Base-by-base conservation (phyloP, 2,329 filamentous ascomycete genomes). In the Elsinoe batatas region DNA sequence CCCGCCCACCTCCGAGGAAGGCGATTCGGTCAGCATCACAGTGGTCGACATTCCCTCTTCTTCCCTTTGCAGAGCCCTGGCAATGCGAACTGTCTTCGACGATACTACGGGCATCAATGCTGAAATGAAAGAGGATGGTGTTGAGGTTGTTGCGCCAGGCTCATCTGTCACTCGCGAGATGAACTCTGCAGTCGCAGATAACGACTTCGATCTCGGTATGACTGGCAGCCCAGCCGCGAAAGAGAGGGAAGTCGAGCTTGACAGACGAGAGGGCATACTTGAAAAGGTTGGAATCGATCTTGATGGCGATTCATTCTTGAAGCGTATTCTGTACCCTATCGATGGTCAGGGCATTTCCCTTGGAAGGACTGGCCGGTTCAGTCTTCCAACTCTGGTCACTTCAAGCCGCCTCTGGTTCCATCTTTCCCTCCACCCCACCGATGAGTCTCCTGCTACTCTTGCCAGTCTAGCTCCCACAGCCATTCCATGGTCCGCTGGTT, bases 361-460 rank as follows among this genome's bases (percentile, higher is more conserved):
- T 3, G 91, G 91, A 44, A 84, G 83, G 59, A 77, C 80, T 58
- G 88, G 86, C 46, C 85, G 91, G 3, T 80, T 96, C 60, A 88
- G 95, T 66, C 78, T 97, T 1, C 73, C 85, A 6, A 77, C 80
- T 37, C 76, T 88, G 1, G 76, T 97, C 10, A 83, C 81, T 60
- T 90, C 88, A 65, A 96, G 89, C 72, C 83, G 93, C 64, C 85
- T 91, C 1, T 98, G 93, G 93, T 95, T 94, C 70, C 93, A 98
- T 64, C 79, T 98, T 8, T 86, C 85, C 2, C 74, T 98, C 5
- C 91, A 97, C 66, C 93, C 93, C 0, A 95, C 88, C 0, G 93
- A 98, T 62, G 88, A 94, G 46, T 77, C 81, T 0, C 90, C 91
- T 0, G 81, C 84, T 6, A 84, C 79, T 57, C 73, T 96, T 18